A percentile compares a stretch with the other conserved stretches of the same genome.
Evolutionary conservation across 257 asterid species (phyloP).

Genomic region (Linaria vulgaris): DNA sequence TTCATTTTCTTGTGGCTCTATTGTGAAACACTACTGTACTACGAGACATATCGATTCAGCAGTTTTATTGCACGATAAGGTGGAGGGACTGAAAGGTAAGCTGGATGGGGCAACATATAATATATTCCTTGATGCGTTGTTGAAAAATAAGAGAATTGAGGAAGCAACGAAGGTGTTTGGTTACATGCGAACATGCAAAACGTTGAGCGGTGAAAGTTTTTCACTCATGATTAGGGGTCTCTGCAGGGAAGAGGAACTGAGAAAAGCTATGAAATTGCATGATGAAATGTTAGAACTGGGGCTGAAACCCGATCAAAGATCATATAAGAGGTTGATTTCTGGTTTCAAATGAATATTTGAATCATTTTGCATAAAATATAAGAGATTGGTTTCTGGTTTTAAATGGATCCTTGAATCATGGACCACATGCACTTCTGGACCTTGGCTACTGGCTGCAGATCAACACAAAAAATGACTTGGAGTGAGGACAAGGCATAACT

Average conservation of each 20-base stretch:
- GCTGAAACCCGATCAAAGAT: conserved; percentile 55
- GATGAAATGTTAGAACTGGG: conserved; percentile 74
- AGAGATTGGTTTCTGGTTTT: conserved; percentile 65
- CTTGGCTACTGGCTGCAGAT: no score
- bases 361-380: conserved; percentile 31
- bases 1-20: conserved; percentile 46
- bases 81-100: conserved; percentile 40
- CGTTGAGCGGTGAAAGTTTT: conserved; percentile 50
- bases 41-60: conserved; percentile 49
- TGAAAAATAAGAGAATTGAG: conserved; percentile 40
- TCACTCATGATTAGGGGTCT: conserved; percentile 56
- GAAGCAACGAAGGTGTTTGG: conserved; percentile 55
- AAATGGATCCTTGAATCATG: conserved; percentile 29
- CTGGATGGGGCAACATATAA: conserved; percentile 44
- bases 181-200: conserved; percentile 49
- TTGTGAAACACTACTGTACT: conserved; percentile 56
- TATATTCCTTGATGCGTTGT: conserved; percentile 45
- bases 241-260: conserved; percentile 50
- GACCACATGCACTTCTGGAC: no score
- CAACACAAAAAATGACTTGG: no score
- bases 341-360: conserved; percentile 49
- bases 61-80: conserved; percentile 50
- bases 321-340: conserved; percentile 61
- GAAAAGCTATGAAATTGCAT: conserved; percentile 75
- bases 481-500: no score